phyloP scores from a whole-genome alignment of 768 basidiomycete species.

The Pulveroboletus sp. region DNA sequence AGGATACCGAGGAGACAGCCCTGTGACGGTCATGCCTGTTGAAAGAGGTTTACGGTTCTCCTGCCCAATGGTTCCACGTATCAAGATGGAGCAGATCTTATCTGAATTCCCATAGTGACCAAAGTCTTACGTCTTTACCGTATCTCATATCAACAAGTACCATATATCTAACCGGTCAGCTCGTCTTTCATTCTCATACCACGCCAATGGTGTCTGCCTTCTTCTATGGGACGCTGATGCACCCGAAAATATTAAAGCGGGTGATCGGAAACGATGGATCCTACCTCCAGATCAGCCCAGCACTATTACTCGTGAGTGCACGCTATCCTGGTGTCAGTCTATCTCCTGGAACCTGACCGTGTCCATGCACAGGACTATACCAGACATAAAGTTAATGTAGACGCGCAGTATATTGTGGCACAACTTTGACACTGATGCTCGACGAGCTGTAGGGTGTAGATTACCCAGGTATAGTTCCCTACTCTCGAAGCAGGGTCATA shows the following conservation, averaged over 20 bases:
- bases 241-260: slow-evolving; percentile 72
- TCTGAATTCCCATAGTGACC: background rate
- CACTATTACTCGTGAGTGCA: slow-evolving; percentile 60
- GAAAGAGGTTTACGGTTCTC: no score
- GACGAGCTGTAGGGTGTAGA: slow-evolving; percentile 47
- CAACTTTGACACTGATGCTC: slow-evolving; percentile 2
- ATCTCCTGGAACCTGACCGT: background rate
- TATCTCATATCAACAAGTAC: background rate
- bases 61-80: no score
- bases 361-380: slow-evolving; percentile 57
- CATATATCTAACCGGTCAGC: background rate
- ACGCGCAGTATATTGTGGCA: background rate
- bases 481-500: slow-evolving; percentile 42
- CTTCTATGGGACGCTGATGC: slow-evolving; percentile 90
- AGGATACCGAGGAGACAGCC: background rate
- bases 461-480: slow-evolving; percentile 80
- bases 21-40: slow-evolving; percentile 5
- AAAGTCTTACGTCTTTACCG: background rate
- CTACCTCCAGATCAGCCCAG: slow-evolving; percentile 65
- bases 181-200: background rate
- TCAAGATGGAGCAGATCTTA: background rate
- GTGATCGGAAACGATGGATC: slow-evolving; percentile 69
- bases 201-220: slow-evolving; percentile 48
- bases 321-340: background rate
- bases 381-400: slow-evolving; percentile 71